These are phyloP conservation scores for Canariomyces notabilis DNA, from an alignment of 2,329 filamentous ascomycete species.

Conservation along the genomic window DNA sequence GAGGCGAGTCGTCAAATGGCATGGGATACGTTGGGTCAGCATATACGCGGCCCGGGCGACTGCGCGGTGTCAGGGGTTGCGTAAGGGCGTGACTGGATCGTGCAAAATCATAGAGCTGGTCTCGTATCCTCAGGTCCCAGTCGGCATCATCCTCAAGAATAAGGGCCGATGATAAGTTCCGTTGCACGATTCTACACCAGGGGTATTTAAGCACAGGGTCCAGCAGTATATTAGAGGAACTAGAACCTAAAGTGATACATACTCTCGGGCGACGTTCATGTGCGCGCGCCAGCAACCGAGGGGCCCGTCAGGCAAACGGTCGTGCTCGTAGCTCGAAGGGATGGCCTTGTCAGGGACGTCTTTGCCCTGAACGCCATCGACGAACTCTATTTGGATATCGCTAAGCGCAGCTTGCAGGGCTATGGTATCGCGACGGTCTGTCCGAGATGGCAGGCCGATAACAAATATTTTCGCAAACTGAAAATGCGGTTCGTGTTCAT, in stretches of 20 bases:
- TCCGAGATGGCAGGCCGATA: conserved; percentile 43
- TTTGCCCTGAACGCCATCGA: conserved; percentile 39
- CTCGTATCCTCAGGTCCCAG: conserved; percentile 41
- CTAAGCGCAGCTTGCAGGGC: conserved; percentile 40
- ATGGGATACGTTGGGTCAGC: conserved; percentile 28
- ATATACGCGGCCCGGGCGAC: too few relatives aligned
- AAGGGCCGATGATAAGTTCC: conserved; percentile 35
- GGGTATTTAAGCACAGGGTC: too few relatives aligned
- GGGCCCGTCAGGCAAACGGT: too few relatives aligned
- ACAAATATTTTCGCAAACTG: conserved; percentile 48
- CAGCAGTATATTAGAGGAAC: not conserved
- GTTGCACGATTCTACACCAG: conserved; percentile 36
- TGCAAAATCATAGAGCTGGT: conserved; percentile 34
- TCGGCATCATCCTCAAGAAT: conserved; percentile 47
- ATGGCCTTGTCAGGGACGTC: conserved; percentile 33
- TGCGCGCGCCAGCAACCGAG: conserved; percentile 36
- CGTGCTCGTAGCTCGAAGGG: too few relatives aligned
- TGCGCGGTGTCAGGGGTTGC: conserved; percentile 28
- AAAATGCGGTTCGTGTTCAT: too few relatives aligned
- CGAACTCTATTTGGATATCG: conserved; percentile 39
- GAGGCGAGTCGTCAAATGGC: conserved; percentile 9
- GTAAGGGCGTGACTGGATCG: conserved; percentile 23
- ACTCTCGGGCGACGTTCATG: conserved; percentile 31
- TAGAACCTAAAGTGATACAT: not conserved
- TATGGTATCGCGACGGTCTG: conserved; percentile 45